Evolutionary conservation across 371 early-diverging fungal genomes (phyloP).

Genomic region (Mucor racemosus): DNA sequence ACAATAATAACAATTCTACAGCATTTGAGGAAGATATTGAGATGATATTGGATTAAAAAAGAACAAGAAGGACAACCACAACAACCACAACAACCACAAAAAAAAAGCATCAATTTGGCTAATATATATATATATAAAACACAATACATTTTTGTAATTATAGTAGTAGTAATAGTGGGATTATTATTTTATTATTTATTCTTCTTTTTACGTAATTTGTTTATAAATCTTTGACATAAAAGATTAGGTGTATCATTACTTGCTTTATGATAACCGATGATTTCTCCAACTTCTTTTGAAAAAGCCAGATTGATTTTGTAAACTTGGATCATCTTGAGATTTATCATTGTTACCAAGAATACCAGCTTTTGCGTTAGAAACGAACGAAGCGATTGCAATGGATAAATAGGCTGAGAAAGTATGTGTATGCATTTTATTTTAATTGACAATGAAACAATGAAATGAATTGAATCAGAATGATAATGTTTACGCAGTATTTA

Average conservation of each 20-base stretch:
- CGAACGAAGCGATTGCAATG: not conserved
- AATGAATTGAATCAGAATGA: not conserved
- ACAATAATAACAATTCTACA: not conserved
- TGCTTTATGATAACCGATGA: conserved; percentile 2
- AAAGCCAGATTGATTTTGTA: not conserved
- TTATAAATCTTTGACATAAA: not conserved
- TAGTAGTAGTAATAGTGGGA: not conserved
- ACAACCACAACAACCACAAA: not conserved
- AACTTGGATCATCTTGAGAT: not conserved
- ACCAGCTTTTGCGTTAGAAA: not conserved
- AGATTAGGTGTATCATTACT: not conserved
- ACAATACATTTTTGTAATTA: not conserved
- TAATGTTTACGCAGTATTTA: not conserved
- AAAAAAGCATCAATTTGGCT: not conserved
- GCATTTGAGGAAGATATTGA: conserved; percentile 16
- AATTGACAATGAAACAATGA: too few species aligned
- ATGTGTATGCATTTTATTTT: not conserved
- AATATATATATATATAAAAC: not conserved
- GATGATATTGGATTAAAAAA: conserved; percentile 26
- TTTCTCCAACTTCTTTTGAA: not conserved
- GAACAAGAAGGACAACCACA: too few species aligned
- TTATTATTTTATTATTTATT: not conserved
- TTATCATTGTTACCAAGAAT: not conserved
- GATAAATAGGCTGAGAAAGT: not conserved
- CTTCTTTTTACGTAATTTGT: not conserved